Conservation (phyloP, 2,329 filamentous ascomycete species). For the Trichophyton benhamiae region DNA sequence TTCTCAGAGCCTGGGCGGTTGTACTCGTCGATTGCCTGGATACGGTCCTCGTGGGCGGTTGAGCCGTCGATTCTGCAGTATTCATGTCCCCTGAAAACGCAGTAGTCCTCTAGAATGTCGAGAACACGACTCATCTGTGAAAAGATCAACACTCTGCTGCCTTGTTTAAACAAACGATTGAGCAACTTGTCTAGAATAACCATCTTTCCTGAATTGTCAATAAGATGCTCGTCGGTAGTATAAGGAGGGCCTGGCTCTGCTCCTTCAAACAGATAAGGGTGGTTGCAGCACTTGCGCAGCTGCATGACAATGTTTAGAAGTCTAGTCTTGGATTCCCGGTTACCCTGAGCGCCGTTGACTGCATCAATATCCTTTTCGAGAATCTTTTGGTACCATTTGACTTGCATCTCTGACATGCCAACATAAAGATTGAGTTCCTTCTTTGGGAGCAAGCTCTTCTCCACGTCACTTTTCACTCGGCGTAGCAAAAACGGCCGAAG, state of each 20-base stretch:
- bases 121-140: slow-evolving; percentile 97
- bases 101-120: slow-evolving; percentile 96
- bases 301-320: slow-evolving; percentile 99
- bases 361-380: slow-evolving; percentile 98
- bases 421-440: slow-evolving; percentile 96
- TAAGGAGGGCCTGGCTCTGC: slow-evolving; percentile 95
- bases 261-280: slow-evolving; percentile 94
- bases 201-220: slow-evolving; percentile 96
- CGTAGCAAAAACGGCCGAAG: slow-evolving; percentile 86
- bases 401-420: slow-evolving; percentile 98
- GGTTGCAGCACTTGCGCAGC: slow-evolving; percentile 95
- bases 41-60: slow-evolving; percentile 94
- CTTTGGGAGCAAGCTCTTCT: slow-evolving; percentile 94
- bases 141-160: slow-evolving; percentile 94
- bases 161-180: slow-evolving; percentile 67
- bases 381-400: slow-evolving; percentile 99
- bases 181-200: slow-evolving; percentile 87
- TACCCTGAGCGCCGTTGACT: slow-evolving; percentile 90
- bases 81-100: slow-evolving; percentile 84
- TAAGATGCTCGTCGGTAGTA: slow-evolving; percentile 90
- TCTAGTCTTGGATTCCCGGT: slow-evolving; percentile 93
- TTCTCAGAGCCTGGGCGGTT: slow-evolving; percentile 93
- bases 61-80: slow-evolving; percentile 97
- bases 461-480: slow-evolving; percentile 92
- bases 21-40: slow-evolving; percentile 95